Evolutionary conservation across 768 basidiomycete genomes (phyloP).

Genomic region (Termitomyces bulborhizus): DNA sequence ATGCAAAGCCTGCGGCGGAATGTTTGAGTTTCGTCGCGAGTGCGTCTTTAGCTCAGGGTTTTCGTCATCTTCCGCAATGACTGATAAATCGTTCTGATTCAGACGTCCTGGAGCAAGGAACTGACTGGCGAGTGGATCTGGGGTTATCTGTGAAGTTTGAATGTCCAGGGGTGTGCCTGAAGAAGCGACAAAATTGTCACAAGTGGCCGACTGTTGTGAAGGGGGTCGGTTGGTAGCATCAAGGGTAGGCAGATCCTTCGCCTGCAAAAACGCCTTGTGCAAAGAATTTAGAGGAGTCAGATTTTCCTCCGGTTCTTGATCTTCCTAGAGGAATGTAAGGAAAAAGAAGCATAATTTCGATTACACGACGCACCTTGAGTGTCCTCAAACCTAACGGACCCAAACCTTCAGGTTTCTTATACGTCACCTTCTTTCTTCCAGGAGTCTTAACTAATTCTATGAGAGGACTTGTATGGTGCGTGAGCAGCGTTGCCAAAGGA

Average conservation of each 20-base stretch:
- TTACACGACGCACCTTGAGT: constrained; percentile 35
- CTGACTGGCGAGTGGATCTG: neutral
- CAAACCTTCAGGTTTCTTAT: constrained; percentile 41
- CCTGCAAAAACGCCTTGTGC: constrained; percentile 37
- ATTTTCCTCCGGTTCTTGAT: constrained; percentile 31
- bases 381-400: constrained; percentile 38
- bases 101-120: constrained; percentile 6
- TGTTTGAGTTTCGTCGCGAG: neutral
- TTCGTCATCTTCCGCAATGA: constrained; percentile 71
- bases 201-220: neutral
- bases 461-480: constrained; percentile 42
- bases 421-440: constrained; percentile 57
- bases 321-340: constrained; percentile 22
- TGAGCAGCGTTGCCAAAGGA: neutral
- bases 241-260: constrained; percentile 14
- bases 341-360: neutral
- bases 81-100: constrained; percentile 48
- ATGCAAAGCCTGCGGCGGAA: neutral
- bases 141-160: neutral
- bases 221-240: neutral
- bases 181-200: neutral
- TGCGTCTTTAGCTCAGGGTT: constrained; percentile 33
- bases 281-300: constrained; percentile 37
- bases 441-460: constrained; percentile 84
- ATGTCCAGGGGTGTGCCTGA: neutral